Evolutionary conservation across 306 rosid species (phyloP), one percentile per base, ranked within the genome.

Genomic region (Urtica urens): DNA sequence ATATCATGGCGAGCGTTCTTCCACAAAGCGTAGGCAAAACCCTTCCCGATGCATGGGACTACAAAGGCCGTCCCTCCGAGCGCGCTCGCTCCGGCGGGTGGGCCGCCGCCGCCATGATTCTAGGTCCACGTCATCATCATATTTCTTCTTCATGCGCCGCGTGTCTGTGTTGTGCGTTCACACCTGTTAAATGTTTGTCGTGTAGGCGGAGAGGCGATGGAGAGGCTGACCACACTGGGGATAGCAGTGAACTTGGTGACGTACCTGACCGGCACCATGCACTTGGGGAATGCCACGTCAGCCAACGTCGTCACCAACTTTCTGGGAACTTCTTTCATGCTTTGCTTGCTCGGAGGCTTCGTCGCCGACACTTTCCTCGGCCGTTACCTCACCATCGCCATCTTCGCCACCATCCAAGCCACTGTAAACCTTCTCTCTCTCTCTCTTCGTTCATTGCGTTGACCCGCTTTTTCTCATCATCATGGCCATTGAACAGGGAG

Each of bases 301-400:
- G 97, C 97, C 59, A 90, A 84, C 51, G 69, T 62, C 2, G 95
- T 84, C 72, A 90, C 95, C 51, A 84, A 90, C 61, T 90, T 84
- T 59, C 47, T 81, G 14, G 97, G 95, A 25, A 79, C 95, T 37
- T 90, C 97, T n/a, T 84, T 84, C 53, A 81, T 90, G 95, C 84
- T 90, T 37, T 90, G 94, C 57, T 58, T 90, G 42, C 73, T 90
- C 18, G 97, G 97, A 8, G 97, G 97, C 9, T 84, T 90, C 46
- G 47, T 90, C 0, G 97, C 94, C 1, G 97, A 90, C 53, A 74
- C 97, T 23, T 90, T 90, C 47, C 80, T 90, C 1, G 97, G 97
- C 68, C 72, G 97, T 27, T 45, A 20, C 40, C 90, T 74, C 49
- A 90, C 95, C 18, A 79, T 90, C 17, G 80, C 92, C 54, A 73